phyloP scores from a whole-genome alignment of 352 stramenopile species.

The Plasmopara viticola region DNA sequence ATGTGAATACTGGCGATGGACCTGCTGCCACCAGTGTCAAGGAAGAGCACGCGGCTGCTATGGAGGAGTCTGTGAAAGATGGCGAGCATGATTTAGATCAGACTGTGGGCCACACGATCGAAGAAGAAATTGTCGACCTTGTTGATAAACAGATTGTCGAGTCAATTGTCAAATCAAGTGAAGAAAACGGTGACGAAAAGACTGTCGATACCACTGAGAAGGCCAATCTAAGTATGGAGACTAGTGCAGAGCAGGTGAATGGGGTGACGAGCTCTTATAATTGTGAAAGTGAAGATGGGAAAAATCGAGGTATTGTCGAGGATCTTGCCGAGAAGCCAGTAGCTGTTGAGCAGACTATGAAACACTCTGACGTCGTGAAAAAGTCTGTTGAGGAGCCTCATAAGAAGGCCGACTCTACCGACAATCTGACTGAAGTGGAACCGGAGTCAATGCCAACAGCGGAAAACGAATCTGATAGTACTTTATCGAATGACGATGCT shows the following conservation, averaged over 20 bases:
- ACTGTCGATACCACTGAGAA: not conserved
- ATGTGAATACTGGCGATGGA: constrained; percentile 1
- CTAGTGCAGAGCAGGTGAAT: not conserved
- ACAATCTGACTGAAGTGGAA: constrained; percentile 14
- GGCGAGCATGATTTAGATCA: not conserved
- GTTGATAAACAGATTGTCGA: constrained; percentile 1
- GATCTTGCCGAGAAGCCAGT: constrained; percentile 4
- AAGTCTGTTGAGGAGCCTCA: not conserved
- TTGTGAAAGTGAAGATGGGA: not conserved
- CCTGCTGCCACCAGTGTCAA: not conserved
- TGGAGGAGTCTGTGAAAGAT: not conserved
- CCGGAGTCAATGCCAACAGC: constrained; percentile 1
- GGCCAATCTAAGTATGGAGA: not conserved
- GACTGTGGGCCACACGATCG: not conserved
- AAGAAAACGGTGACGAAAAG: not conserved
- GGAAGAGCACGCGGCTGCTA: not conserved
- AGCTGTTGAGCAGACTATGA: constrained; percentile 1
- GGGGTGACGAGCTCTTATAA: not conserved
- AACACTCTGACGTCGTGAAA: constrained; percentile 8
- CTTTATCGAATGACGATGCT: constrained; percentile 21
- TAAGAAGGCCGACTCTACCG: constrained; percentile 2
- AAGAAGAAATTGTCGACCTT: constrained; percentile 1
- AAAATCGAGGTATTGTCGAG: not conserved
- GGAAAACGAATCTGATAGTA: constrained; percentile 24
- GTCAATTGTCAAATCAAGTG: not conserved